These are phyloP conservation scores for Meira nashicola DNA, from an alignment of 1,284 basidiomycete species.

Conservation along the genomic window DNA sequence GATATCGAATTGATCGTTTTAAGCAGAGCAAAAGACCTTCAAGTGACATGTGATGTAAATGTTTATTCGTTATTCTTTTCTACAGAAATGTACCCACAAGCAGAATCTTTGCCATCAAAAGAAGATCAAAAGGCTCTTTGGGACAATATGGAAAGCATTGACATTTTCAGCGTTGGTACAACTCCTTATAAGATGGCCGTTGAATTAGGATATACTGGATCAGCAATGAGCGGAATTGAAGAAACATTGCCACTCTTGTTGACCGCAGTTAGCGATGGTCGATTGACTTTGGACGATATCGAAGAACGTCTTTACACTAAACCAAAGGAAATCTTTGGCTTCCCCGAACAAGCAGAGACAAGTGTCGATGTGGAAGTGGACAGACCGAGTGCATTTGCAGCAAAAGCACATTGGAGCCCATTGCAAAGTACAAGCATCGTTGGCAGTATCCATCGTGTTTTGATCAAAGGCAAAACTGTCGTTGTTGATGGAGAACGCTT, in stretches of 20 bases:
- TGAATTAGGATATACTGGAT: constrained; percentile 65
- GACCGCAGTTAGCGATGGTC: constrained; percentile 75
- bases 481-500: constrained; percentile 79
- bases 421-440: constrained; percentile 65
- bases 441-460: constrained; percentile 83
- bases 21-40: constrained; percentile 87
- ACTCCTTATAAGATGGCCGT: constrained; percentile 73
- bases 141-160: constrained; percentile 77
- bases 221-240: constrained; percentile 74
- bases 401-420: constrained; percentile 72
- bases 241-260: constrained; percentile 84
- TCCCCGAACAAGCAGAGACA: constrained; percentile 72
- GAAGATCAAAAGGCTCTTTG: constrained; percentile 82
- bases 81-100: constrained; percentile 60
- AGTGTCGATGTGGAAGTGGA: constrained; percentile 86
- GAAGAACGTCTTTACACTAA: constrained; percentile 78
- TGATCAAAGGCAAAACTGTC: constrained; percentile 83
- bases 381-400: constrained; percentile 64
- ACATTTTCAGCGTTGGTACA: constrained; percentile 84
- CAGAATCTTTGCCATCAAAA: constrained; percentile 67
- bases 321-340: constrained; percentile 82
- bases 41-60: constrained; percentile 93
- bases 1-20: constrained; percentile 87
- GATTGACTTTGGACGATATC: constrained; percentile 78
- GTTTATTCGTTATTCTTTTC: constrained; percentile 90